These are phyloP conservation scores for Piper betle DNA, from an alignment of 164 flowering plant genomes.

Conservation along the genomic window DNA sequence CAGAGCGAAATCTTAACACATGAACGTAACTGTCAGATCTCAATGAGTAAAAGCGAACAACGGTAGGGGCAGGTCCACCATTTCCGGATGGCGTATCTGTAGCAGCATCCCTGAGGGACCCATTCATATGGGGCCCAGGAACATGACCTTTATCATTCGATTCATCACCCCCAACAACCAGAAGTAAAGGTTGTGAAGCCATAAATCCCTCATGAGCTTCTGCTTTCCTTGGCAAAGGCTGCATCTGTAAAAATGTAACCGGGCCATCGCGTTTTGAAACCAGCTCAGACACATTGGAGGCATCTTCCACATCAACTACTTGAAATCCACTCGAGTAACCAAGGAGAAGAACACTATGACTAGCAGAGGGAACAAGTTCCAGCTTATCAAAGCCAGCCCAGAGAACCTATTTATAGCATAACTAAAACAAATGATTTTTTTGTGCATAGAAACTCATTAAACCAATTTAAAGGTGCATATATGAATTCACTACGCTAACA, in stretches of 20 bases:
- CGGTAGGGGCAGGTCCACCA: constrained; percentile 39
- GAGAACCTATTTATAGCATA: constrained; percentile 39
- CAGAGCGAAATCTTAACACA: constrained; percentile 73
- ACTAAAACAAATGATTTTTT: too few species aligned
- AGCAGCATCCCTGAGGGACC: constrained; percentile 30
- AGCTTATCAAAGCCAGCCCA: constrained; percentile 83
- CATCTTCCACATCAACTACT: constrained; percentile 78
- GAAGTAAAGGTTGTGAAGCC: constrained; percentile 55
- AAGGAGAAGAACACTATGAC: constrained; percentile 52
- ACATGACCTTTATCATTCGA: constrained; percentile 21
- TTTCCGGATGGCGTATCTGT: constrained; percentile 40
- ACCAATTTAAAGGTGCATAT: too few species aligned
- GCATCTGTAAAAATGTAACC: constrained; percentile 83
- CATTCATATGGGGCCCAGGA: constrained; percentile 32
- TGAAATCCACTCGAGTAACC: constrained; percentile 73
- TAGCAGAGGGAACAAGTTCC: constrained; percentile 33
- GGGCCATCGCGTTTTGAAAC: constrained; percentile 86
- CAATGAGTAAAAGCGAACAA: constrained; percentile 83
- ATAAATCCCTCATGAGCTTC: constrained; percentile 33
- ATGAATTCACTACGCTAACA: too few species aligned
- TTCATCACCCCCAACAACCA: constrained; percentile 82
- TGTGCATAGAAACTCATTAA: too few species aligned
- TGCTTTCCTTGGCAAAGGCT: constrained; percentile 36
- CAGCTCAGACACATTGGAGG: constrained; percentile 61
- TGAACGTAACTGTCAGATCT: constrained; percentile 75